Base-by-base conservation (phyloP, 2,329 filamentous ascomycete genomes). In the Thelonectria olida region DNA sequence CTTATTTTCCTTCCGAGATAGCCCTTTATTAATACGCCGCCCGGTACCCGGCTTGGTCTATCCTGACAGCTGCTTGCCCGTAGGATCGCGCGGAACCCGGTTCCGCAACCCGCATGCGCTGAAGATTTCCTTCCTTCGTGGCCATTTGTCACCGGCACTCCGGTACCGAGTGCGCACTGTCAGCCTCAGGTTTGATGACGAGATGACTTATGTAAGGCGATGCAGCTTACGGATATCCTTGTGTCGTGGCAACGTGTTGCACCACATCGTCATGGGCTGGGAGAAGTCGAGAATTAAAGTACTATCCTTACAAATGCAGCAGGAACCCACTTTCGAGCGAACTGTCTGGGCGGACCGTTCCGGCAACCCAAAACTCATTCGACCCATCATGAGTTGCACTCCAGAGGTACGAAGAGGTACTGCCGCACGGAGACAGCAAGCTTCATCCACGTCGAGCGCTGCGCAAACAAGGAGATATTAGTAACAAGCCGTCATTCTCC, bases 81-180 rank as follows among this genome's bases (percentile, higher is more conserved):
- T 6, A n/a, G 20, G 45, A 31, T 51, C 23, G 34, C 36, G 36
- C 45, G 38, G 39, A 36, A n/a, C 36, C 38, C n/a, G 45, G 39
- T 27, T 31, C 44, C 36, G 23, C 27, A 17, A 50, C 36, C 38
- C 13, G 20, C 36, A 36, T 45, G 10, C 28, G 19, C 41, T 47
- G 44, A 51, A 10, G 28, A 22, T 44, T 13, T 5, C 28, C n/a
- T 20, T 57, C 28, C 25, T 20, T 8, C 17, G 20, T 34, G 47
- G 47, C 31, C 28, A 19, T 22, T 51, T 51, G 48, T 51, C 55
- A 39, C 41, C 55, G 55, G 34, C 31, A 20, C 39, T 27, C 22
- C 31, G 39, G 54, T 57, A 57, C 54, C 56, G 41, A 58, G 31
- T 19, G 34, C 42, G 52, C 42, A 36, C 38, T 36, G 38, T 19